These are phyloP conservation scores for Hanseniaspora meyeri DNA, from an alignment of 805 yeast genomes.

Conservation along the genomic window DNA sequence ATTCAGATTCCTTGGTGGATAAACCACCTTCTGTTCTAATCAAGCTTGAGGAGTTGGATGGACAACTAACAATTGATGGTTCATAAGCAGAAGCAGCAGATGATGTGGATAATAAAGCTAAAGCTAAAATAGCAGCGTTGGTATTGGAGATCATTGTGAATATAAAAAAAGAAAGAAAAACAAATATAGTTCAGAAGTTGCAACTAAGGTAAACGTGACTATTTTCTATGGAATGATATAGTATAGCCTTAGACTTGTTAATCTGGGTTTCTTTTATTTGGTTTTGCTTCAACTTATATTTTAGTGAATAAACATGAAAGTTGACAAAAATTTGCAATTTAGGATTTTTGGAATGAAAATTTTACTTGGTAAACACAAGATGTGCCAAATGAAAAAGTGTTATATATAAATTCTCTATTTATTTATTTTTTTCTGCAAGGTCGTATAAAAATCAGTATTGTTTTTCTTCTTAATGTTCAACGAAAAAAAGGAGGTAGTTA, in stretches of 20 bases:
- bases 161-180: neutral
- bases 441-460: too few species aligned
- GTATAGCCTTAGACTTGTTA: too few species aligned
- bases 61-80: slow-evolving; percentile 45
- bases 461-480: neutral
- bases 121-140: slow-evolving; percentile 27
- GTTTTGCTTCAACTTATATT: neutral
- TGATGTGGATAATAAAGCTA: slow-evolving; percentile 38
- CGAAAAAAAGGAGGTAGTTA: neutral
- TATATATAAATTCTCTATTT: too few species aligned
- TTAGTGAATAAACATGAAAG: too few species aligned
- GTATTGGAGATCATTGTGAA: slow-evolving; percentile 3
- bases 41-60: slow-evolving; percentile 25
- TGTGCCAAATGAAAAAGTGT: too few species aligned
- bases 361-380: too few species aligned
- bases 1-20: slow-evolving; percentile 34
- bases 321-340: too few species aligned
- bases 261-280: neutral
- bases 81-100: slow-evolving; percentile 38
- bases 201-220: neutral
- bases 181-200: neutral
- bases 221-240: neutral
- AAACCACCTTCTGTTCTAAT: slow-evolving; percentile 37
- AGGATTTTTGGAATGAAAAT: too few species aligned
- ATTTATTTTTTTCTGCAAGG: too few species aligned